Evolutionary conservation across 2,329 filamentous ascomycete species (phyloP).

Genomic region (Aspergillus neoniger): DNA sequence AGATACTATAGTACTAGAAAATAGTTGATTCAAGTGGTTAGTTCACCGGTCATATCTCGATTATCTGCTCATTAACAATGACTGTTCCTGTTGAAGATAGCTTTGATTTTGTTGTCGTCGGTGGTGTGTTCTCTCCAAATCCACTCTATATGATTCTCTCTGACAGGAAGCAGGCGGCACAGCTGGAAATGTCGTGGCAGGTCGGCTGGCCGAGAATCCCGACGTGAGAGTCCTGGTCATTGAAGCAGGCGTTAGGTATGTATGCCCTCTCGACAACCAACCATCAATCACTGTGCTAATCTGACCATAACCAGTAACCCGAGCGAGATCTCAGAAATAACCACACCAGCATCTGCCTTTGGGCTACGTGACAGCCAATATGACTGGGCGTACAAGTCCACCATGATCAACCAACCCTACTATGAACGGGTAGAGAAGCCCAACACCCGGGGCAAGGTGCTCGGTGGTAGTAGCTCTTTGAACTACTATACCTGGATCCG

Average conservation of each 20-base stretch:
- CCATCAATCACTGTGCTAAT: too few species aligned
- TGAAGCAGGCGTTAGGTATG: conserved; percentile 1
- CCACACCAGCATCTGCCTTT: not conserved
- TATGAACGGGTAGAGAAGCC: conserved; percentile 5
- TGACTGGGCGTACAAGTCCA: conserved; percentile 1
- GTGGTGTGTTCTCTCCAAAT: not conserved
- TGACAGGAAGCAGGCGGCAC: not conserved
- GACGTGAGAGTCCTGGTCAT: not conserved
- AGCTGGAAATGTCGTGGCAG: conserved; percentile 1
- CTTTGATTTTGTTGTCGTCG: conserved; percentile 4
- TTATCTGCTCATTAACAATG: not conserved
- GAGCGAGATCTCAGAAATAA: not conserved
- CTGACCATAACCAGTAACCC: not conserved
- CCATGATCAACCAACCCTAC: not conserved
- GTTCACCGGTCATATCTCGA: too few species aligned
- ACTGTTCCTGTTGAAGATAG: not conserved
- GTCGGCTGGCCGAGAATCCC: conserved; percentile 4
- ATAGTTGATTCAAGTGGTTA: too few species aligned
- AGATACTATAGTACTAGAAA: too few species aligned
- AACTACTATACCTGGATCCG: conserved; percentile 5
- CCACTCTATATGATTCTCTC: not conserved
- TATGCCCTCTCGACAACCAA: not conserved
- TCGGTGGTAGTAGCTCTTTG: not conserved
- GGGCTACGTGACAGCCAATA: conserved; percentile 1
- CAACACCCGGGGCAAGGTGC: conserved; percentile 1